Conservation (phyloP, 768 basidiomycete species). For the Pisolithus microcarpus region DNA sequence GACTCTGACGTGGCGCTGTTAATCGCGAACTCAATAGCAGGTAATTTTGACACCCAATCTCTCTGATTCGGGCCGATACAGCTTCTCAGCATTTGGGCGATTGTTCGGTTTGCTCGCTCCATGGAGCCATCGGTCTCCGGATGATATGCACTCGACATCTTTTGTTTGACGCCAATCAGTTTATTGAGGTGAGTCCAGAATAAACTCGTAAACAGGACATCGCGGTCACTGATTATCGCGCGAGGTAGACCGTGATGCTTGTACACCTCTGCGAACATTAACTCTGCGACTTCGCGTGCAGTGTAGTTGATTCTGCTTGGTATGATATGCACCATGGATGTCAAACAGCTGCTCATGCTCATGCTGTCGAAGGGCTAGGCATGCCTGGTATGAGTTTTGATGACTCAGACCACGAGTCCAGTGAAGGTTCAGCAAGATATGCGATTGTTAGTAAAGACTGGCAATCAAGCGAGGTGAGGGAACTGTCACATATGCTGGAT, state of each 20-base stretch:
- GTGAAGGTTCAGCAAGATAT: too few species aligned
- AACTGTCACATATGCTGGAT: too few species aligned
- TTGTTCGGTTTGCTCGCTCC: conserved; percentile 11
- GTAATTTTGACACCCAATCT: conserved; percentile 8
- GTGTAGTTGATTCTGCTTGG: too few species aligned
- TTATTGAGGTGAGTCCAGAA: conserved; percentile 20
- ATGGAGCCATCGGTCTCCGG: conserved; percentile 29
- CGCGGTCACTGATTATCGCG: conserved; percentile 18
- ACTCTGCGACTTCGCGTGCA: conserved; percentile 28
- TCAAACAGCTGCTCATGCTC: too few species aligned
- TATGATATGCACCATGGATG: too few species aligned
- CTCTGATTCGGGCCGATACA: conserved; percentile 2
- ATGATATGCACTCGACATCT: conserved; percentile 22
- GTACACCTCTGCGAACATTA: conserved; percentile 30
- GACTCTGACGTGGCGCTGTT: neutral
- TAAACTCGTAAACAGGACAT: conserved; percentile 16
- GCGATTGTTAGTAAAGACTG: too few species aligned
- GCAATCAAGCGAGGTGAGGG: too few species aligned
- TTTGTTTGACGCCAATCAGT: conserved; percentile 12
- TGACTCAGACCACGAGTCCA: too few species aligned
- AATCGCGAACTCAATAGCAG: neutral
- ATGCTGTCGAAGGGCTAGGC: too few species aligned
- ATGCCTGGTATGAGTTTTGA: too few species aligned
- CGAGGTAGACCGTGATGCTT: conserved; percentile 17
- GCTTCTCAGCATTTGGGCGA: conserved; percentile 8